Conservation (phyloP, 495 filamentous ascomycete species). For the Aspergillus homomorphus region DNA sequence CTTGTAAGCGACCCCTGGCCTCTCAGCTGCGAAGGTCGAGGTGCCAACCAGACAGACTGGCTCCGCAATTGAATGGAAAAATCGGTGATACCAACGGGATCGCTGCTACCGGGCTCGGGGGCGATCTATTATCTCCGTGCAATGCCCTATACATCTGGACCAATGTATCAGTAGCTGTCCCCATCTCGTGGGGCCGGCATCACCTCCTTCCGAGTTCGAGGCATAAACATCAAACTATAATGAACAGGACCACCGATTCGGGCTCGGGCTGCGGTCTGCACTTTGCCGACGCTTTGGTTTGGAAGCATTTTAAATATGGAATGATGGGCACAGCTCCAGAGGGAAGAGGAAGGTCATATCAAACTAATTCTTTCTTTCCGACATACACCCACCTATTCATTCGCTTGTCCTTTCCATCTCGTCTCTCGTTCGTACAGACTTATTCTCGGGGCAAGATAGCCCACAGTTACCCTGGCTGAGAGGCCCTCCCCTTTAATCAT, state of each 20-base stretch:
- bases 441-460: not conserved
- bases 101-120: not conserved
- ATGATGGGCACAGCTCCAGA: not conserved
- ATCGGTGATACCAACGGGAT: not conserved
- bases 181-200: not conserved
- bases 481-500: not conserved
- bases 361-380: not conserved
- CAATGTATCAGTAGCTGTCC: not conserved
- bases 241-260: not conserved
- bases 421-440: not conserved
- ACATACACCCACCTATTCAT: not conserved
- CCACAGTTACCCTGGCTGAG: not conserved
- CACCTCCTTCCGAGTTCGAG: not conserved
- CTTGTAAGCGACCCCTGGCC: not conserved
- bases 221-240: not conserved
- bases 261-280: not conserved
- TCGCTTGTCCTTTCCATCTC: not conserved
- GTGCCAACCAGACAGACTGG: not conserved
- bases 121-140: not conserved
- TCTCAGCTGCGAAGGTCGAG: not conserved
- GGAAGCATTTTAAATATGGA: not conserved
- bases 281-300: not conserved
- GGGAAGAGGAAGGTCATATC: not conserved
- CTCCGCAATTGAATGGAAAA: not conserved
- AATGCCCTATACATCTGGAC: not conserved